Evolutionary conservation across 768 basidiomycete species (phyloP).

Genomic region (Sutorius australiensis): DNA sequence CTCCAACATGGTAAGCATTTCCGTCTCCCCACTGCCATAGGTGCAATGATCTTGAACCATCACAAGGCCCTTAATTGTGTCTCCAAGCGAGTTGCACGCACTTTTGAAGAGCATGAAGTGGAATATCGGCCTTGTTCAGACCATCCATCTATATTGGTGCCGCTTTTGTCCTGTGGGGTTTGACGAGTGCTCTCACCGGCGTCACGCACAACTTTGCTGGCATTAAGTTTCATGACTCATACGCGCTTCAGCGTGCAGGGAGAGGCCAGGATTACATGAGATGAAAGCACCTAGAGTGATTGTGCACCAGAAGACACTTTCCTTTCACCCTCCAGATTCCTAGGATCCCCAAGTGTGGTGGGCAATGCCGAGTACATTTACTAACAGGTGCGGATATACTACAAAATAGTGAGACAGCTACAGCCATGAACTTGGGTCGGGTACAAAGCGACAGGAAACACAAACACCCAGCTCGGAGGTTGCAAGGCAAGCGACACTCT

Average conservation of each 20-base stretch:
- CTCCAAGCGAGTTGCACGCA: slow-evolving; percentile 35
- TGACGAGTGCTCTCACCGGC: not conserved
- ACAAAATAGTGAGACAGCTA: no score
- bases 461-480: not conserved
- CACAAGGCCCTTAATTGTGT: slow-evolving; percentile 52
- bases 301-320: not conserved
- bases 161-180: not conserved
- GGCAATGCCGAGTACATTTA: not conserved
- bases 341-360: not conserved
- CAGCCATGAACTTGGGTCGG: not conserved
- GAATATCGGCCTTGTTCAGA: no score
- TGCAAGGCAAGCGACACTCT: not conserved
- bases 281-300: not conserved
- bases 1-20: slow-evolving; percentile 9
- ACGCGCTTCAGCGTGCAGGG: not conserved
- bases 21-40: not conserved
- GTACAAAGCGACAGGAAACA: slow-evolving; percentile 12
- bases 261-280: not conserved
- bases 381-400: not conserved
- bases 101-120: not conserved
- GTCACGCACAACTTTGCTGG: slow-evolving; percentile 43
- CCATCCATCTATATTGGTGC: not conserved
- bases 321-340: not conserved
- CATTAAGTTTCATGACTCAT: slow-evolving; percentile 41
- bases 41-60: not conserved